Evolutionary conservation across 306 rosid genomes (phyloP), one percentile per base, ranked within the genome.

Genomic region (Lathyrus sativus): DNA sequence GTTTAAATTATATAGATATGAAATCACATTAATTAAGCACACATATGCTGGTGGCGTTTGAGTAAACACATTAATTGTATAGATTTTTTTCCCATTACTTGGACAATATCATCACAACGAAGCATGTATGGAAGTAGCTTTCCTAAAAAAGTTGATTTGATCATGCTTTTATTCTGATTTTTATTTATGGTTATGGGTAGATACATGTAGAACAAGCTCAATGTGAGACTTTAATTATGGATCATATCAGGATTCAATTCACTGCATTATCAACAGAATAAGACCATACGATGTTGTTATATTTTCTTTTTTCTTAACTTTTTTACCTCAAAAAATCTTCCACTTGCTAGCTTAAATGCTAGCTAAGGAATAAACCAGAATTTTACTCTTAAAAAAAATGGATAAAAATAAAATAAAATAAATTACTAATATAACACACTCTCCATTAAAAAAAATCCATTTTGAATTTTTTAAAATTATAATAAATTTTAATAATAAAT

Each of bases 91-190:
- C 15, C 7, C 18, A 56, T 29, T 28, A 28, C 62, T 56, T 51
- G 65, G 80, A 63, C 74, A 75, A 33, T 62, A 74, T 85, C 81
- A 72, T 76, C 79, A 59, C 78, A 78, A 60, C 65, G 68, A 78
- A 73, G 61, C 83, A 65, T 33, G 49, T 19, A 72, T 33, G 67
- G 29, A 42, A 42, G 60, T 50, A 71, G 77, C 70, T 62, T 87
- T 80, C 77, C 79, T 37, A 76, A 51, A 61, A 72, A 78, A 61
- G 64, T 41, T 39, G 14, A 48, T 61, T 11, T 56, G 12, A 33
- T 41, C 62, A 58, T 64, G 62, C 71, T 75, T 55, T 67, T 73
- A 35, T 44, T 53, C 26, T 75, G 18, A 64, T 77, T 72, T 35
- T 56, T 71, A 65, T 37, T 59, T 55, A 74, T 56, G 13, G 41